Conservation (phyloP, 495 filamentous ascomycete genomes). For the Glarea lozoyensis region DNA sequence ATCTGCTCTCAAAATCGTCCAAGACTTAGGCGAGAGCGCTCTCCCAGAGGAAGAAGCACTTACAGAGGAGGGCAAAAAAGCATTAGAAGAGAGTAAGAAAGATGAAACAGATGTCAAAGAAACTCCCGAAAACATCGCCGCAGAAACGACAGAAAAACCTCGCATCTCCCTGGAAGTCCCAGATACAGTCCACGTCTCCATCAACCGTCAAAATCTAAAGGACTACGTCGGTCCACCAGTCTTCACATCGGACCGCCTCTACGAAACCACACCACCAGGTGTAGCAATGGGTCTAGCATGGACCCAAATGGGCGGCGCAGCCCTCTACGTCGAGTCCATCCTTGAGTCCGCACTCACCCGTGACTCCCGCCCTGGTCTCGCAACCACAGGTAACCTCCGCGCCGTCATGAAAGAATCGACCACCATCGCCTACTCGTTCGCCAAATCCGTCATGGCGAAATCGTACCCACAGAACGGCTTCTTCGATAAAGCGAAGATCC, state of each 20-base stretch:
- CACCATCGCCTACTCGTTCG: constrained; percentile 88
- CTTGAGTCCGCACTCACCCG: constrained; percentile 69
- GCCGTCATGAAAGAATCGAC: constrained; percentile 98
- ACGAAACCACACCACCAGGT: constrained; percentile 90
- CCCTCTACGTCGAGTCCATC: constrained; percentile 95
- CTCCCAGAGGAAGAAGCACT: constrained; percentile 74
- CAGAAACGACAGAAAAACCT: constrained; percentile 66
- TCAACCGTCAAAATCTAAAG: constrained; percentile 83
- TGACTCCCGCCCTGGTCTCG: constrained; percentile 65
- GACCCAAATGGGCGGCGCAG: constrained; percentile 96
- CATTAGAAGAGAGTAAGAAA: constrained; percentile 61
- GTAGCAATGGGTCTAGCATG: constrained; percentile 98
- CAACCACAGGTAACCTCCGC: constrained; percentile 90
- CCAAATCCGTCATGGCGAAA: constrained; percentile 78
- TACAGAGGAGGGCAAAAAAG: constrained; percentile 82
- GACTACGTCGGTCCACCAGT: constrained; percentile 96
- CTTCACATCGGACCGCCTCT: constrained; percentile 92
- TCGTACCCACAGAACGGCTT: constrained; percentile 84
- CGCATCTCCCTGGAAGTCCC: constrained; percentile 79
- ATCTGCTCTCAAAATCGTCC: constrained; percentile 92
- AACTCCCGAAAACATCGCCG: constrained; percentile 50
- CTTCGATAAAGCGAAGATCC: constrained; percentile 92
- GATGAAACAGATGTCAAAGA: constrained; percentile 47
- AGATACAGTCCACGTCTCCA: constrained; percentile 75
- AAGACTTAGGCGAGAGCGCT: constrained; percentile 83